Base-by-base conservation (phyloP, 2,329 filamentous ascomycete species). In the Botryosphaeria dothidea region DNA sequence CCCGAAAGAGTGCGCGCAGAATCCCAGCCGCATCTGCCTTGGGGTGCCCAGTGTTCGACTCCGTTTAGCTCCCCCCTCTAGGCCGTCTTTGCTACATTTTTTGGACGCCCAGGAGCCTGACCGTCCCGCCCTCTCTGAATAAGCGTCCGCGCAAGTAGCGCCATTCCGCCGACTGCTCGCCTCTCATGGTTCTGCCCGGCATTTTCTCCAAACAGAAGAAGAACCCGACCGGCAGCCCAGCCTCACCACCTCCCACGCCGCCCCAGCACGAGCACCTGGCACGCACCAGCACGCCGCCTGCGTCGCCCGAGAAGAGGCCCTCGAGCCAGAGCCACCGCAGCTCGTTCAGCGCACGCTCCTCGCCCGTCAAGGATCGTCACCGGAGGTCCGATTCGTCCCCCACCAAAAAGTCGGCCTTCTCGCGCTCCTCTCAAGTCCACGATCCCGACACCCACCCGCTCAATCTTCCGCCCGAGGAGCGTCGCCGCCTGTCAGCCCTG, bases 391-490 rank as follows among this genome's bases (percentile, higher is more conserved):
- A 66, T 62, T 74, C 75, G 25, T 72, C 72, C 71, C 67, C 73
- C 71, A 70, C 67, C 49, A 67, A 57, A 57, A 68, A 67, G 43
- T 56, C 68, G 70, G 45, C 52, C 51, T 70, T 70, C 68, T 71
- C 69, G 70, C 76, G 78, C 68, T 75, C 78, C 73, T 76, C 77
- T 77, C 67, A 71, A 62, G 73, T 71, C 67, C 75, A 76, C 73
- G 88, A 92, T 75, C 83, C 84, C 68, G 86, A 94, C 75, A 90
- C 88, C 2, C 93, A 97, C 78, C 94, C 94, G 43, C 85, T 97
- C 61, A 97, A 97, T 74, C 87, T 96, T 23, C 92, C 90, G 2
- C 93, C 93, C 52, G 93, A 97, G 81, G 90, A 97, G 84, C 86
- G 92, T 73, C 90, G 91, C 77, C 88, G 92, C 68, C 80, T 91